A percentile compares a stretch with the other conserved stretches of the same genome.
Conservation (phyloP, 257 asterid genomes). For the Jasminum sambac region DNA sequence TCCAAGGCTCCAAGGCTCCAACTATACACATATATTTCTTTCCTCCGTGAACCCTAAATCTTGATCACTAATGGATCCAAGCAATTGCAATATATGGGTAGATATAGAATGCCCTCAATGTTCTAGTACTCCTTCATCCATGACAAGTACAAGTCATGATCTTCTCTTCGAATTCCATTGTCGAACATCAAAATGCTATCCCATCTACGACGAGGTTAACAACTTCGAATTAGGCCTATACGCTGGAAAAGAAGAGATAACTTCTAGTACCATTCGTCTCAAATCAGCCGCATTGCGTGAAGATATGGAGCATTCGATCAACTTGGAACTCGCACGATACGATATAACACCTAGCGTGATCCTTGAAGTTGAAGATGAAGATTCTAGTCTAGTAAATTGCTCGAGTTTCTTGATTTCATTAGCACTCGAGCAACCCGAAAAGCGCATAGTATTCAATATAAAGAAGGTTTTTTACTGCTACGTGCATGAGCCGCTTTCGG, state of each 20-base stretch:
- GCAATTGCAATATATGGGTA: background rate
- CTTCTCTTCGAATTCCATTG: background rate
- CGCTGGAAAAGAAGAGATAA: background rate
- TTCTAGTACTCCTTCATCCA: background rate
- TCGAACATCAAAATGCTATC: background rate
- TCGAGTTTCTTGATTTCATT: no score
- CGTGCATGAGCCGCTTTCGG: no score
- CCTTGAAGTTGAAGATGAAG: background rate
- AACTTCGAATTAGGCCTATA: background rate
- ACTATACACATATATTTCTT: no score
- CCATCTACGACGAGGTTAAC: background rate
- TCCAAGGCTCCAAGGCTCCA: no score
- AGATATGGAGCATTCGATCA: background rate
- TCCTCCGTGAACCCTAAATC: no score
- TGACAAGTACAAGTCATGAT: background rate
- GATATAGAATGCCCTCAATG: background rate
- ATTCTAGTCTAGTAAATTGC: background rate
- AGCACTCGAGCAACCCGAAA: no score
- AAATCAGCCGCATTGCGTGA: background rate
- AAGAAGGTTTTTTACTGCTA: no score
- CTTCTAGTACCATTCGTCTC: background rate
- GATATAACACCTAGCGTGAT: background rate
- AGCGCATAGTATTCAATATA: no score
- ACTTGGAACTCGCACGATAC: background rate
- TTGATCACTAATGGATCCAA: no score